phyloP scores from a whole-genome alignment of 768 basidiomycete genomes.

The Mycena alexandri region DNA sequence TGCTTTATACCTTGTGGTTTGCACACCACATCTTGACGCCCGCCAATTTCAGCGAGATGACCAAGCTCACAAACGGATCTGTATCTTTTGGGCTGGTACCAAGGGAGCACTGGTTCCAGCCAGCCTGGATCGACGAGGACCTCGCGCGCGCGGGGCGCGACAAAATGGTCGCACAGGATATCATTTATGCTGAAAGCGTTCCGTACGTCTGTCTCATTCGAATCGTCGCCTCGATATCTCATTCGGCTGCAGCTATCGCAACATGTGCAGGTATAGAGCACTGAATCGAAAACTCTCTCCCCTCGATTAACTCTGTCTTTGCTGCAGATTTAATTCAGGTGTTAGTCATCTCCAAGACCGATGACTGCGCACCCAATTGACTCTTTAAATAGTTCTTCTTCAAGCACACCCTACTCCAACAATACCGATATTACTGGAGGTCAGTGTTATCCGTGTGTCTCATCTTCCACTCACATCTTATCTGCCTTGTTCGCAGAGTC shows the following conservation, averaged over 20 bases:
- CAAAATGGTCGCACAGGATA: constrained; percentile 51
- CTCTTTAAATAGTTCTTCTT: constrained; percentile 72
- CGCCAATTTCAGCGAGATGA: constrained; percentile 18
- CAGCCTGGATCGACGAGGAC: constrained; percentile 79
- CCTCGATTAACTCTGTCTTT: background rate
- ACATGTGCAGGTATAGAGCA: constrained; percentile 65
- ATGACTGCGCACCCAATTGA: constrained; percentile 48
- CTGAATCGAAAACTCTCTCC: background rate
- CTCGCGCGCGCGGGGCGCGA: constrained; percentile 54
- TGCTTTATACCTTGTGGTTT: background rate
- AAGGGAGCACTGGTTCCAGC: constrained; percentile 76
- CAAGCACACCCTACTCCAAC: constrained; percentile 73
- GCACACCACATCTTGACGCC: background rate
- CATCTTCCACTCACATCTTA: background rate
- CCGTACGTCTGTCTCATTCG: constrained; percentile 42
- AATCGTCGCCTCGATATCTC: constrained; percentile 12
- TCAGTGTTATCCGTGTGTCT: constrained; percentile 42
- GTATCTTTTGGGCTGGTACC: constrained; percentile 68
- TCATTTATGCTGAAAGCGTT: constrained; percentile 59
- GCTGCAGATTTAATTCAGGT: constrained; percentile 71
- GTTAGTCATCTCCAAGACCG: constrained; percentile 49
- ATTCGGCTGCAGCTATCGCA: constrained; percentile 67
- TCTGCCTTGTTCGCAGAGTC: constrained; percentile 39
- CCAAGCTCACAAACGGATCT: constrained; percentile 3
- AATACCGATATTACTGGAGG: constrained; percentile 86